Evolutionary conservation across 139 green algal species (phyloP), one percentile per base, ranked within the genome.

Genomic region (Pycnococcus provasolii): DNA sequence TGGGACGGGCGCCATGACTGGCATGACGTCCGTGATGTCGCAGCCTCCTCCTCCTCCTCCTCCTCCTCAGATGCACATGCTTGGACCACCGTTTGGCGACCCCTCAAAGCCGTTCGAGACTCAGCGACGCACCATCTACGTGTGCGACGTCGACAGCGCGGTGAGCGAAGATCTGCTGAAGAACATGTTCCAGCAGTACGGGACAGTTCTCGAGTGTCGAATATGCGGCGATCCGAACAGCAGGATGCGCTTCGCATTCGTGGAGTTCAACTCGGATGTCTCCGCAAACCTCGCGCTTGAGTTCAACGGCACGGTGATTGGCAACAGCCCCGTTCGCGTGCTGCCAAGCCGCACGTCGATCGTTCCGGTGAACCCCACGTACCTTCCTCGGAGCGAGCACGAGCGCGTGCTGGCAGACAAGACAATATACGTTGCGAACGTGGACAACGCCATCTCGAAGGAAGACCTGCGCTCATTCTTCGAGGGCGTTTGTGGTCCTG

Each of bases 151-250:
- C 26, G 26, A 26, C 26, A 26, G 26, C 26, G 26, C 26, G 26
- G 26, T 26, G 26, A 26, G 26, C 26, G 26, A 26, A 26, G 26
- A 26, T 26, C 26, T 26, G 26, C 26, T 26, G 26, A 26, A 26
- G 26, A 26, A 26, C 26, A 26, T 26, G 26, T 26, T 26, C 26
- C 26, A 26, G 26, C 26, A 26, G 26, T 26, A 26, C 26, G 26
- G 26, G 26, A 26, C 26, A 26, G 74, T 82, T 42, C 75, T 95
- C 52, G 91, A 97, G 73, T 96, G 90, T 75, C 83, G 91, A 4
- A 83, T 97, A 11, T 97, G 91, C 66, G 89, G 91, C 44, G 91
- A 97, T 76, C 85, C 87, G 50, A 95, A 97, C 75, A 86, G 68
- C 40, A 80, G 79, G 26, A 87, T 96, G 80, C 79, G 90, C 52